Percentiles rank a stretch among this genome's conserved stretches.
Conservation (phyloP, 192 early-diverging fungal species). For the Blastocladiella britannica region DNA sequence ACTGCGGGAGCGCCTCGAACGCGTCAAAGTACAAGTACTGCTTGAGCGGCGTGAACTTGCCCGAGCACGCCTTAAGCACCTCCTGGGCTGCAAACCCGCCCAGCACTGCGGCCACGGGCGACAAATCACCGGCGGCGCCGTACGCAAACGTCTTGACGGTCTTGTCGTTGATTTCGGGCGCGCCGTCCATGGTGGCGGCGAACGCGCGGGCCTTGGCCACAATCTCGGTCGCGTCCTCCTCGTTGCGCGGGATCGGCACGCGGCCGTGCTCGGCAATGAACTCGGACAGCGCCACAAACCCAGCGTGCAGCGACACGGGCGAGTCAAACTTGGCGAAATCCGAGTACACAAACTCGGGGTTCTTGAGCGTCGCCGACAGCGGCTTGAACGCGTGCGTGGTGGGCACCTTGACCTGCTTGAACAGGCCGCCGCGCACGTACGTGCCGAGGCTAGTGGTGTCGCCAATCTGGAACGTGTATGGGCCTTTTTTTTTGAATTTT, state of each 20-base stretch:
- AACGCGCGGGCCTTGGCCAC: constrained; percentile 47
- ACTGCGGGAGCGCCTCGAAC: constrained; percentile 77
- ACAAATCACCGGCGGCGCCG: constrained; percentile 71
- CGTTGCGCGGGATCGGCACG: constrained; percentile 68
- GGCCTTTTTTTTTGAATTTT: constrained; percentile 21
- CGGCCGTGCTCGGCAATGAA: constrained; percentile 46
- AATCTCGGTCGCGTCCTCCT: constrained; percentile 66
- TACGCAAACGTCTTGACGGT: constrained; percentile 69
- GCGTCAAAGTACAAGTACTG: constrained; percentile 96
- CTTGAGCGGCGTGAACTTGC: constrained; percentile 80
- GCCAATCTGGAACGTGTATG: constrained; percentile 94
- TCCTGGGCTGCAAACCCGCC: constrained; percentile 95
- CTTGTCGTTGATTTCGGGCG: constrained; percentile 60
- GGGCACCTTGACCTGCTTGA: constrained; percentile 90
- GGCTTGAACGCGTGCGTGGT: constrained; percentile 57
- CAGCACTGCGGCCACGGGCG: constrained; percentile 89
- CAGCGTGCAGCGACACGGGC: constrained; percentile 75
- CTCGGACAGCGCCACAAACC: constrained; percentile 80
- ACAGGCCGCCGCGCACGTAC: constrained; percentile 70
- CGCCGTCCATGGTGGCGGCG: constrained; percentile 38
- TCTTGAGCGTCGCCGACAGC: constrained; percentile 47
- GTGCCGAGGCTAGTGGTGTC: constrained; percentile 53
- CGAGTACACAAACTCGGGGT: constrained; percentile 65
- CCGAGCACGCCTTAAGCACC: constrained; percentile 88
- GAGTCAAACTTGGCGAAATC: constrained; percentile 98